Conservation (phyloP, 768 basidiomycete genomes). For the Trametes meyenii region DNA sequence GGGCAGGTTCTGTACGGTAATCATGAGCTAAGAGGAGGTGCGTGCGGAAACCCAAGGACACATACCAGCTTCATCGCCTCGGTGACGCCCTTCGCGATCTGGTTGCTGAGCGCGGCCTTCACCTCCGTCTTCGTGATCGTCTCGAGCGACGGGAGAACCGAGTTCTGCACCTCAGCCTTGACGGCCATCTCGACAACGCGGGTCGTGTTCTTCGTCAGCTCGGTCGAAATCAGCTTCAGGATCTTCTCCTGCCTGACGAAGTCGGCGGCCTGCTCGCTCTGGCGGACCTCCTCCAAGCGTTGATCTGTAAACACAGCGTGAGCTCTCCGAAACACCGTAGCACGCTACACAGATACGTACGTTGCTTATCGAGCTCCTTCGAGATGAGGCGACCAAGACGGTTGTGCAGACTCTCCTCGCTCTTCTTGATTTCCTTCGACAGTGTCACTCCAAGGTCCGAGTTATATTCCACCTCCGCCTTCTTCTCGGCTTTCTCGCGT, state of each 20-base stretch:
- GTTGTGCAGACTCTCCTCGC: slow-evolving; percentile 77
- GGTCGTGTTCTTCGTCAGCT: slow-evolving; percentile 85
- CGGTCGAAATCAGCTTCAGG: slow-evolving; percentile 83
- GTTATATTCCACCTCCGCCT: slow-evolving; percentile 31
- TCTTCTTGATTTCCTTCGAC: slow-evolving; percentile 78
- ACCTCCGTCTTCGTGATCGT: slow-evolving; percentile 83
- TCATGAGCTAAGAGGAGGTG: neutral
- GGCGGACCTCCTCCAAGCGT: slow-evolving; percentile 81
- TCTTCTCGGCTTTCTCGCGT: slow-evolving; percentile 49
- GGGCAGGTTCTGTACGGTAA: slow-evolving; percentile 61
- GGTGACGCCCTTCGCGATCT: slow-evolving; percentile 72
- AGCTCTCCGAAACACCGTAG: neutral
- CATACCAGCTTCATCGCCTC: slow-evolving; percentile 75
- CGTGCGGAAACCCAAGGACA: neutral
- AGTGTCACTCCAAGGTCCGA: slow-evolving; percentile 59
- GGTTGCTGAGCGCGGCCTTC: slow-evolving; percentile 73
- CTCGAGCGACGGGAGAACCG: slow-evolving; percentile 81
- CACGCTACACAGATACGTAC: slow-evolving; percentile 47
- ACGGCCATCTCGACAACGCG: slow-evolving; percentile 89
- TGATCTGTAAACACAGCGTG: slow-evolving; percentile 52
- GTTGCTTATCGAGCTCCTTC: slow-evolving; percentile 90
- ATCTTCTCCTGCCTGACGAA: slow-evolving; percentile 88
- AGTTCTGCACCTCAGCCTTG: slow-evolving; percentile 81
- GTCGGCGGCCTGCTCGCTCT: slow-evolving; percentile 77
- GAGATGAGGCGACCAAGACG: slow-evolving; percentile 78